Conservation (phyloP, 1,284 basidiomycete genomes). For the Ganoderma meredithae region DNA sequence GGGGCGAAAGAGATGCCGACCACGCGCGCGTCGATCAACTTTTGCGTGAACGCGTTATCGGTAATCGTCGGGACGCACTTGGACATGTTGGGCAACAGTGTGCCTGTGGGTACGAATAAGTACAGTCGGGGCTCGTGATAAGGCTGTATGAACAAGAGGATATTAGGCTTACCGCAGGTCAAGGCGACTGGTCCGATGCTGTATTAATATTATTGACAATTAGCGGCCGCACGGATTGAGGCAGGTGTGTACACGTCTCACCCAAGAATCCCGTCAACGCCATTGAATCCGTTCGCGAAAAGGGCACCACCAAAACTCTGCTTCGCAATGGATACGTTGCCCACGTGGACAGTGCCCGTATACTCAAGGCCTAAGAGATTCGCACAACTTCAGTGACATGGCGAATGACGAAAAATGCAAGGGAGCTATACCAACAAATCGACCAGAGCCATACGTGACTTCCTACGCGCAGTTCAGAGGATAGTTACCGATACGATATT, state of each 20-base stretch:
- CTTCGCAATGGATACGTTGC: conserved; percentile 24
- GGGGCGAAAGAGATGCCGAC: conserved; percentile 57
- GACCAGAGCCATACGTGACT: conserved; percentile 59
- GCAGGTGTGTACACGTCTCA: conserved; percentile 8
- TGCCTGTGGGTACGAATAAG: not conserved
- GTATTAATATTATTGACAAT: not conserved
- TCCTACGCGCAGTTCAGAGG: conserved; percentile 26
- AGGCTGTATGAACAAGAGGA: not conserved
- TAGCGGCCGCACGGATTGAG: not conserved
- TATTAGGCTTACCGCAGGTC: conserved; percentile 38
- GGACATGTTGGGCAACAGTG: not conserved
- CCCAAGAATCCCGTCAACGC: conserved; percentile 59
- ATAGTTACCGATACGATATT: not conserved
- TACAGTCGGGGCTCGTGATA: not conserved
- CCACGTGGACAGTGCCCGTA: conserved; percentile 39
- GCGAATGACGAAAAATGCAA: not conserved
- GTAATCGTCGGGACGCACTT: conserved; percentile 40
- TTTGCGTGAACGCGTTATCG: conserved; percentile 54
- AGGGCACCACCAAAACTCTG: conserved; percentile 64
- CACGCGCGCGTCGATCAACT: conserved; percentile 34
- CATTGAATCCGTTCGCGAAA: conserved; percentile 43
- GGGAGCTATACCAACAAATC: conserved; percentile 48
- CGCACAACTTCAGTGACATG: not conserved
- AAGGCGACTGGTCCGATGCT: conserved; percentile 57
- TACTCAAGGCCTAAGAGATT: conserved; percentile 29